phyloP scores from a whole-genome alignment of 768 basidiomycete genomes.

The Lactarius psammicola region DNA sequence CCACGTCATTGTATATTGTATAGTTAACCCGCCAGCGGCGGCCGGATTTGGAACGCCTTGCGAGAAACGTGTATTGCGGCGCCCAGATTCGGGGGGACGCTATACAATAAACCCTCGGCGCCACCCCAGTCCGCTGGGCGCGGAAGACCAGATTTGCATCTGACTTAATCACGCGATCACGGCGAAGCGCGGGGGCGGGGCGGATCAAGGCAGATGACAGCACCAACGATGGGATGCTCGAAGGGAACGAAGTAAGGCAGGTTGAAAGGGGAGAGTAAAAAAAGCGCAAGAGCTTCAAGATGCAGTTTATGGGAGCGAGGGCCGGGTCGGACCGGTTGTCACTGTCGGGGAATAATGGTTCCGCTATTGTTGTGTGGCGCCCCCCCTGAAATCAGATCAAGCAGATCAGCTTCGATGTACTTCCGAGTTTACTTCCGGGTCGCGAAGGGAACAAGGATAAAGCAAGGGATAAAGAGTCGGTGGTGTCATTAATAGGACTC shows the following conservation, averaged over 20 bases:
- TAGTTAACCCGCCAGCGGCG: neutral
- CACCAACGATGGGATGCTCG: neutral
- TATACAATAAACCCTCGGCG: too few species aligned
- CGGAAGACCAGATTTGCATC: neutral
- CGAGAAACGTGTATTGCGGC: slow-evolving; percentile 14
- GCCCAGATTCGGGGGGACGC: neutral
- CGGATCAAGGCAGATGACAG: neutral
- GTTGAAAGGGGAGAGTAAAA: neutral
- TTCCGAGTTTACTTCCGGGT: neutral
- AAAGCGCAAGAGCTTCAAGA: neutral
- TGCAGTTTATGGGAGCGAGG: neutral
- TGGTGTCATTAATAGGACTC: neutral
- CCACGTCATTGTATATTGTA: neutral
- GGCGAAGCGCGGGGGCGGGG: neutral
- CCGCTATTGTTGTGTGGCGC: neutral
- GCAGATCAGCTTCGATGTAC: neutral
- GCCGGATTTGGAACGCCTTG: neutral
- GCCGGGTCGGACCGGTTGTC: slow-evolving; percentile 1
- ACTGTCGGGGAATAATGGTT: neutral
- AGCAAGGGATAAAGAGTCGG: too few species aligned
- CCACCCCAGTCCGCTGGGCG: too few species aligned
- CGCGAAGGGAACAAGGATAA: neutral
- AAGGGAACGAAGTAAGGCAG: neutral
- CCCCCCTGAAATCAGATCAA: neutral
- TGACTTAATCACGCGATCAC: slow-evolving; percentile 1